A percentile compares a stretch with the other conserved stretches of the same genome.
These are phyloP conservation scores for Galerina marginata DNA, from an alignment of 768 basidiomycete genomes.

Conservation along the genomic window DNA sequence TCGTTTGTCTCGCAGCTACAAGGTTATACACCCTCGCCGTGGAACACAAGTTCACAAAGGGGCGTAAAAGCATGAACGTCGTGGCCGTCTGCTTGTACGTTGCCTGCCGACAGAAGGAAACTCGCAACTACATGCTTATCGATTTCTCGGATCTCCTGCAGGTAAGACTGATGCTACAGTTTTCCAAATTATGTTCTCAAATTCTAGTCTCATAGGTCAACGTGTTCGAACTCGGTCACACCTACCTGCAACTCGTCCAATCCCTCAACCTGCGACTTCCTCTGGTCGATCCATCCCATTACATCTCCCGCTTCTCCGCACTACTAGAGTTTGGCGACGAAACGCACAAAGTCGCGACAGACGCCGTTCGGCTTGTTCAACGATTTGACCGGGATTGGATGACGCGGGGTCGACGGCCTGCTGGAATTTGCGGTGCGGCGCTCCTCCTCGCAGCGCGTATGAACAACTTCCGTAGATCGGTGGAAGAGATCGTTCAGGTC, in stretches of 20 bases:
- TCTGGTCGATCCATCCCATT: constrained; percentile 94
- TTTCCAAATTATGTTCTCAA: neutral
- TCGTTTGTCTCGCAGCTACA: constrained; percentile 80
- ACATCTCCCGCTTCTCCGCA: constrained; percentile 93
- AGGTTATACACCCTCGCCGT: constrained; percentile 93
- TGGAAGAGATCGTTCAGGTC: constrained; percentile 97
- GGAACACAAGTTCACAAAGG: constrained; percentile 93
- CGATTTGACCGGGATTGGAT: constrained; percentile 98
- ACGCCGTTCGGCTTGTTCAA: constrained; percentile 91
- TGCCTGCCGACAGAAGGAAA: constrained; percentile 90
- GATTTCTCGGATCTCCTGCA: constrained; percentile 97
- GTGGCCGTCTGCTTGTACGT: constrained; percentile 96
- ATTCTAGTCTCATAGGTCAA: constrained; percentile 58
- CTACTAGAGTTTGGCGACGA: constrained; percentile 97
- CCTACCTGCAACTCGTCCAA: constrained; percentile 92
- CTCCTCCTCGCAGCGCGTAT: constrained; percentile 95
- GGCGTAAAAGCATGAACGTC: constrained; percentile 89
- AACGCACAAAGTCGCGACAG: constrained; percentile 88
- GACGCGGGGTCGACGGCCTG: constrained; percentile 91
- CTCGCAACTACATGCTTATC: constrained; percentile 94
- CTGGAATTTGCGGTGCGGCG: constrained; percentile 97
- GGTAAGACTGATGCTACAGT: neutral
- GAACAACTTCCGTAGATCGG: constrained; percentile 94
- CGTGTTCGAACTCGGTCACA: constrained; percentile 95
- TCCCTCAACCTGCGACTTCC: constrained; percentile 85